Percentiles rank a stretch among this genome's conserved stretches.
phyloP scores from a whole-genome alignment of 2,329 filamentous ascomycete species.

The Xylariaceae sp. region DNA sequence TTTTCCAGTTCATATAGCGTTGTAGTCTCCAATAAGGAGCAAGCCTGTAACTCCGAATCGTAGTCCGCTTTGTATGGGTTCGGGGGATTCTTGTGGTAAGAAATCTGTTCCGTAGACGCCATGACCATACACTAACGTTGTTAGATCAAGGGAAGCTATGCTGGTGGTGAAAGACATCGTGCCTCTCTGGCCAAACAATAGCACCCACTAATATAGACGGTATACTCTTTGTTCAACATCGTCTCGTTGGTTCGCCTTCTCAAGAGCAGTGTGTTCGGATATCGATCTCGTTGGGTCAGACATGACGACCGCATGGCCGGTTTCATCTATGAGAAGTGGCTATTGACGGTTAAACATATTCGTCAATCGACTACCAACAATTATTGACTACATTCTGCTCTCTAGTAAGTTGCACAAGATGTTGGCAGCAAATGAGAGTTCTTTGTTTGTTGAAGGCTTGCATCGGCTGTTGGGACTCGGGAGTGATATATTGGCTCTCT shows the following conservation, averaged over 20 bases:
- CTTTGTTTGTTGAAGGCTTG: not conserved
- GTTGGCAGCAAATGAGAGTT: not conserved
- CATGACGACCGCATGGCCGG: not conserved
- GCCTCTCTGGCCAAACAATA: constrained; percentile 8
- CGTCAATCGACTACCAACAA: not conserved
- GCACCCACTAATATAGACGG: constrained; percentile 11
- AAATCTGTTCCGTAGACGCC: constrained; percentile 3
- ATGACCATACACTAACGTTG: constrained; percentile 15
- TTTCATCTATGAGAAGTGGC: not conserved
- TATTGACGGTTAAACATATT: constrained; percentile 2
- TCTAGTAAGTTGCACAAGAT: constrained; percentile 3
- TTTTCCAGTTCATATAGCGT: constrained; percentile 16
- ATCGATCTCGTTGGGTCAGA: not conserved
- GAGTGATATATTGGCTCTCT: not conserved
- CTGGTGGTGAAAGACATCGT: constrained; percentile 6
- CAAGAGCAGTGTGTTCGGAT: not conserved
- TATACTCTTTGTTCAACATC: constrained; percentile 1
- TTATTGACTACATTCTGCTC: constrained; percentile 4
- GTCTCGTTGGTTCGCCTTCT: not conserved
- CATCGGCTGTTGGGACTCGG: not conserved
- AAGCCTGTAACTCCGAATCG: constrained; percentile 11
- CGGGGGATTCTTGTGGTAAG: constrained; percentile 21
- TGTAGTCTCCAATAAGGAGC: constrained; percentile 22
- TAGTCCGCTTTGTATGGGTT: constrained; percentile 24
- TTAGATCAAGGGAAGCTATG: constrained; percentile 1